These are phyloP conservation scores for Camellia japonica DNA, from an alignment of 148 eudicot species.

Conservation along the genomic window DNA sequence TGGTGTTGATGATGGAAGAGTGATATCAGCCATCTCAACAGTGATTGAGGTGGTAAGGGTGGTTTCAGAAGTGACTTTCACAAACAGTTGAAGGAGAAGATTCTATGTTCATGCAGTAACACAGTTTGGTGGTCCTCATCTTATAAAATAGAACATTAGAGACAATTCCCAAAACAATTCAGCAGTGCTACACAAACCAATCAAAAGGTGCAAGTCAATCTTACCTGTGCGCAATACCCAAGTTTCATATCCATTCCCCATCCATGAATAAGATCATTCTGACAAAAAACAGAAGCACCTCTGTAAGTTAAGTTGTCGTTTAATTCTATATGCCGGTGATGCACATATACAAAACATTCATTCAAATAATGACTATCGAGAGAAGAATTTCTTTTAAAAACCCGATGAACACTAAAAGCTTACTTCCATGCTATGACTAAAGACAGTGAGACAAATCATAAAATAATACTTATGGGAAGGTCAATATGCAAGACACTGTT, in stretches of 20 bases:
- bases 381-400: background rate
- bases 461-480: background rate
- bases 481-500: background rate
- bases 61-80: too few species aligned
- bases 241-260: conserved; percentile 99
- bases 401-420: background rate
- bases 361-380: background rate
- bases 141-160: background rate
- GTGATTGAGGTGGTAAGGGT: too few species aligned
- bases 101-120: background rate
- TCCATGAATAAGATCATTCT: conserved; percentile 99
- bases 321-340: background rate
- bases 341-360: background rate
- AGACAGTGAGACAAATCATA: background rate
- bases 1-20: too few species aligned
- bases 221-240: conserved; percentile 86
- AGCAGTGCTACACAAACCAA: background rate
- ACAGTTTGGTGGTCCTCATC: too few species aligned
- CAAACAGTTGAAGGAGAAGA: background rate
- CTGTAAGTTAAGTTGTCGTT: background rate
- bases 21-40: too few species aligned
- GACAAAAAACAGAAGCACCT: conserved; percentile 24
- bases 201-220: background rate
- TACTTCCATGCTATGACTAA: background rate
- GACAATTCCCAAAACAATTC: background rate